phyloP scores from a whole-genome alignment of 352 stramenopile species.

The Poterioochromonas sp. region DNA sequence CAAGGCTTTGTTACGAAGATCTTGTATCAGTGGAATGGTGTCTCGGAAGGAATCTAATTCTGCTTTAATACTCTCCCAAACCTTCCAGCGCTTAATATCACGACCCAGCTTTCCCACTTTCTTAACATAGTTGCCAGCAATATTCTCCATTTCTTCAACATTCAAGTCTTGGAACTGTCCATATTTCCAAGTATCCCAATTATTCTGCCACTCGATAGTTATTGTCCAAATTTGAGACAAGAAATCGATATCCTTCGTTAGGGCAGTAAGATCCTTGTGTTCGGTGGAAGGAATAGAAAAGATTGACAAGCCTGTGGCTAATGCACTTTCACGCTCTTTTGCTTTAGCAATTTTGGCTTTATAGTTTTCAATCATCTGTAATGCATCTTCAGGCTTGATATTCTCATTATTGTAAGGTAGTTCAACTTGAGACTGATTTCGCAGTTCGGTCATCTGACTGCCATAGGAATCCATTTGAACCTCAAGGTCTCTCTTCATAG shows the following conservation, averaged over 20 bases:
- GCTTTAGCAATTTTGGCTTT: slow-evolving; percentile 72
- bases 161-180: slow-evolving; percentile 79
- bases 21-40: slow-evolving; percentile 70
- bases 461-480: slow-evolving; percentile 39
- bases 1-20: slow-evolving; percentile 82
- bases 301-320: slow-evolving; percentile 81
- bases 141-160: slow-evolving; percentile 76
- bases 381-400: slow-evolving; percentile 40
- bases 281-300: slow-evolving; percentile 74
- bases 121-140: slow-evolving; percentile 74
- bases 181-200: slow-evolving; percentile 80
- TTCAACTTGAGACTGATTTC: slow-evolving; percentile 33
- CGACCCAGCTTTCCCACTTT: slow-evolving; percentile 81
- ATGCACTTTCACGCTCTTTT: slow-evolving; percentile 51
- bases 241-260: slow-evolving; percentile 73
- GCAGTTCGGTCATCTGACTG: slow-evolving; percentile 38
- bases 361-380: slow-evolving; percentile 60
- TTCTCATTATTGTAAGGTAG: slow-evolving; percentile 40
- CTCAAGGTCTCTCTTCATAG: slow-evolving; percentile 88
- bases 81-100: slow-evolving; percentile 77
- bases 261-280: slow-evolving; percentile 54
- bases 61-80: slow-evolving; percentile 37
- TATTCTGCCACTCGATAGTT: slow-evolving; percentile 69
- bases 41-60: slow-evolving; percentile 5
- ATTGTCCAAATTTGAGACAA: slow-evolving; percentile 70